These are phyloP conservation scores for Pyracantha coccinea DNA, from an alignment of 331 rosid genomes.

Conservation along the genomic window DNA sequence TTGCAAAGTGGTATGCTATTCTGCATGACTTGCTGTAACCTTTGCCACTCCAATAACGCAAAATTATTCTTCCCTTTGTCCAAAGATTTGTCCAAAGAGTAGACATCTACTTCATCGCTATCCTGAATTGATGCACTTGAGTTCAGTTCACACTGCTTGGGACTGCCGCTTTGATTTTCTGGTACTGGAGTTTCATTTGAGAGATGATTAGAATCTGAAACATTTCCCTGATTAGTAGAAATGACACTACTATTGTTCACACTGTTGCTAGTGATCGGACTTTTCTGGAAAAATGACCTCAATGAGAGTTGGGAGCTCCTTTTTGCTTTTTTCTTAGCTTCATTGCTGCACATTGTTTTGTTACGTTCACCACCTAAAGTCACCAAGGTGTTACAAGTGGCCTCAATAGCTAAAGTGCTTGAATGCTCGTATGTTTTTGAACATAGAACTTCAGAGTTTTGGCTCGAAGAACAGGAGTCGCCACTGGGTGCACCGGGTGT, in stretches of 20 bases:
- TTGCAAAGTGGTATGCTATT: slow-evolving; percentile 85
- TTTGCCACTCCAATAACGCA: slow-evolving; percentile 79
- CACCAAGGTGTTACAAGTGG: slow-evolving; percentile 11
- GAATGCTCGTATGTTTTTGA: slow-evolving; percentile 15
- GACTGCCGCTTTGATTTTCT: slow-evolving; percentile 24
- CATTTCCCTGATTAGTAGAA: slow-evolving; percentile 23
- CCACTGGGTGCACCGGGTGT: slow-evolving; percentile 4
- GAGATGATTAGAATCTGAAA: slow-evolving; percentile 26
- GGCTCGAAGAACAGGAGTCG: slow-evolving; percentile 30
- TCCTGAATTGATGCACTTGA: slow-evolving; percentile 26
- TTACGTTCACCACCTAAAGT: slow-evolving; percentile 13
- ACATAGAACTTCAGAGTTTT: slow-evolving; percentile 25
- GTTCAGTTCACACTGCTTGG: slow-evolving; percentile 26
- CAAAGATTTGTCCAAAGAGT: slow-evolving; percentile 29
- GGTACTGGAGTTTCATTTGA: slow-evolving; percentile 25
- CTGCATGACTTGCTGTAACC: slow-evolving; percentile 88
- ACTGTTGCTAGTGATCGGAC: slow-evolving; percentile 22
- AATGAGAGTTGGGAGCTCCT: slow-evolving; percentile 72
- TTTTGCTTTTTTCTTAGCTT: slow-evolving; percentile 55
- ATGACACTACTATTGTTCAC: slow-evolving; percentile 16
- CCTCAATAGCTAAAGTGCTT: slow-evolving; percentile 18
- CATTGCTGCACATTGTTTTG: slow-evolving; percentile 19
- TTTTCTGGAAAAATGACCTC: slow-evolving; percentile 68
- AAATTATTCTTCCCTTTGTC: slow-evolving; percentile 46
- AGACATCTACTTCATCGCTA: slow-evolving; percentile 25